Base-by-base conservation (phyloP, 2,329 filamentous ascomycete genomes). In the Paraphaeosphaeria minitans region DNA sequence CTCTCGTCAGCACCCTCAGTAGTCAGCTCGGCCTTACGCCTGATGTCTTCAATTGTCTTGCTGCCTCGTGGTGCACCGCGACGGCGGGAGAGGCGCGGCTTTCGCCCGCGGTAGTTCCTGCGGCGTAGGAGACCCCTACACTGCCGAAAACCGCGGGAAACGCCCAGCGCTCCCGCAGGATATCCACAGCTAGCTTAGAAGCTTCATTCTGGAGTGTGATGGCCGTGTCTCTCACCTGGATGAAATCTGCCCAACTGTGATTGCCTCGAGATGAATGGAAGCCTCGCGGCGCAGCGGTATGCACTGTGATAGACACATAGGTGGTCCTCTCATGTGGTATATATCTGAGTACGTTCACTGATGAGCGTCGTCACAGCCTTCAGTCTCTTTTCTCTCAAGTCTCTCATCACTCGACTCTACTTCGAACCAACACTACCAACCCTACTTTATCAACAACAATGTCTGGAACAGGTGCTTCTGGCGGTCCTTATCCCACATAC, bases 211-310 rank as follows among this genome's bases (percentile, higher is more conserved):
- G n/a, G n/a, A 46, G 16, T 45, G 31, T 47, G 52, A 54, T 46
- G 31, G n/a, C 43, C 29, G 31, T 54, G 29, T 47, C 42, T 54
- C 41, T 46, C n/a, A 37, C 41, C 43, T 46, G n/a, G 29, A 22
- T 16, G 12, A n/a, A 54, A 37, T 54, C 41, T 47, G 52, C 52
- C 42, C 52, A 54, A 46, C 42, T 19, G 41, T 39, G n/a, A 6
- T 9, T 37, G 41, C 45, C 41, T 35, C 12, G 42, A 37, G 13
- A 22, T 45, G 27, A 37, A 33, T 19, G 31, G 41, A 46, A 54
- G 35, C 43, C 33, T 39, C 21, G 52, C 52, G 39, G 52, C 52
- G 47, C 31, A 46, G 35, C 29, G 19, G 3, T 31, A 16, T 39
- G 37, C 37, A 46, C 33, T 39, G 19, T 37, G 22, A 35, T 33